These are phyloP conservation scores for Brachypodium distachyon DNA, from an alignment of 202 grass and related monocot genomes.

Conservation along the genomic window DNA sequence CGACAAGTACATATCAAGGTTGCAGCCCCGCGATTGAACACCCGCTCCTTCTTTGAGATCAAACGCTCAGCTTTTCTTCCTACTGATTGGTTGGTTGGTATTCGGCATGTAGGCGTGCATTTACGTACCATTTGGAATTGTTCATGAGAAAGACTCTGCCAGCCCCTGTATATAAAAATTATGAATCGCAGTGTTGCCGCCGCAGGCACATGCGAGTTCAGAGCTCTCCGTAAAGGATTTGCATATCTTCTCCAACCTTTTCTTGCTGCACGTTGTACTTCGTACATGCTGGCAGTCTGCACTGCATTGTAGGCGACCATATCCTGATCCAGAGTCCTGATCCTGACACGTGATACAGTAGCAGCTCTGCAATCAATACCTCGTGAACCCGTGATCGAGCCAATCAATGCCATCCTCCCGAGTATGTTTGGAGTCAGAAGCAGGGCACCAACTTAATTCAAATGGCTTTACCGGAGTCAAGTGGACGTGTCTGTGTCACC, in stretches of 20 bases:
- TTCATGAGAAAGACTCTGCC: neutral
- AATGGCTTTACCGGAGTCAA: too few relatives aligned
- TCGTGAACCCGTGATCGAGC: neutral
- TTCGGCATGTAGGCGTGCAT: neutral
- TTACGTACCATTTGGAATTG: neutral
- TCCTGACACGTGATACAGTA: neutral
- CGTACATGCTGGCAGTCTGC: neutral
- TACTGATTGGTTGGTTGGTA: neutral
- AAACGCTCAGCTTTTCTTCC: neutral
- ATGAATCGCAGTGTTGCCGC: neutral
- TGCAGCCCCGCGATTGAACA: constrained; percentile 23
- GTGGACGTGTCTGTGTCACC: too few relatives aligned
- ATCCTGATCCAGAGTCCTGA: too few relatives aligned
- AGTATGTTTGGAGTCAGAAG: too few relatives aligned
- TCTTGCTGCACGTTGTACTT: neutral
- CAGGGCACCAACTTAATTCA: too few relatives aligned
- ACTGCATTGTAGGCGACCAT: neutral
- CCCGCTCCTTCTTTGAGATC: neutral
- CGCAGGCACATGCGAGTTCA: neutral
- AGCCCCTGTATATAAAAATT: constrained; percentile 2
- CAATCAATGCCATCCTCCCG: neutral
- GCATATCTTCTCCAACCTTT: neutral
- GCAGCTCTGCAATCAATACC: neutral
- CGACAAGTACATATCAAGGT: constrained; percentile 55
- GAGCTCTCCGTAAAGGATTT: neutral